Conservation (phyloP, 768 basidiomycete genomes). For the Lactarius sp. region DNA sequence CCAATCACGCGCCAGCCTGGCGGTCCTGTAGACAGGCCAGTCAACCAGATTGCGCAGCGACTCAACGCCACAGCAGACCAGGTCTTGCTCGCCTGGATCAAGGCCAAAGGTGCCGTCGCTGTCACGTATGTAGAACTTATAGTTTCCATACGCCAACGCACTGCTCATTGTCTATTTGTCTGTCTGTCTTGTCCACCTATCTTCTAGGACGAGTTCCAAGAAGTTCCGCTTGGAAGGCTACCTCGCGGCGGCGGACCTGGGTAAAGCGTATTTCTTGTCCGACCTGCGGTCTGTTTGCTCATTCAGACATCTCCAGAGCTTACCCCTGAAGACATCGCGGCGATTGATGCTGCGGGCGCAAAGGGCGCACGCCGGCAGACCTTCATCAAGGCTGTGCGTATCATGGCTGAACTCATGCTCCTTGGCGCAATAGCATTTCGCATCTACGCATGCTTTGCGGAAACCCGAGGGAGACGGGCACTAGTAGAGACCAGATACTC, state of each 20-base stretch:
- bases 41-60: constrained; percentile 48
- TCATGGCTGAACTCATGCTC: constrained; percentile 14
- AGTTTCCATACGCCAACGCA: neutral
- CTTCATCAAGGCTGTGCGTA: constrained; percentile 7
- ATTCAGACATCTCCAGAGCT: constrained; percentile 36
- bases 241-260: constrained; percentile 58
- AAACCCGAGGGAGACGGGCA: neutral
- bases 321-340: constrained; percentile 45
- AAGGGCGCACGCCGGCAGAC: constrained; percentile 30
- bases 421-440: constrained; percentile 14
- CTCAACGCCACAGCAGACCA: constrained; percentile 56
- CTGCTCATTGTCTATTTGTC: neutral
- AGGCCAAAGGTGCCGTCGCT: constrained; percentile 59
- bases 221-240: constrained; percentile 63
- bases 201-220: constrained; percentile 56
- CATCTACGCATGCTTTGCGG: constrained; percentile 10
- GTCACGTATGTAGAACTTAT: constrained; percentile 45
- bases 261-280: constrained; percentile 33
- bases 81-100: constrained; percentile 67
- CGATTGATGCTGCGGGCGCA: constrained; percentile 55
- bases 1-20: constrained; percentile 56
- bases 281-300: neutral
- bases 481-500: neutral
- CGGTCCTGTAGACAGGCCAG: constrained; percentile 59
- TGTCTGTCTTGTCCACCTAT: neutral